phyloP scores from a whole-genome alignment of 192 early-diverging fungal species.

The Linnemannia exigua region DNA sequence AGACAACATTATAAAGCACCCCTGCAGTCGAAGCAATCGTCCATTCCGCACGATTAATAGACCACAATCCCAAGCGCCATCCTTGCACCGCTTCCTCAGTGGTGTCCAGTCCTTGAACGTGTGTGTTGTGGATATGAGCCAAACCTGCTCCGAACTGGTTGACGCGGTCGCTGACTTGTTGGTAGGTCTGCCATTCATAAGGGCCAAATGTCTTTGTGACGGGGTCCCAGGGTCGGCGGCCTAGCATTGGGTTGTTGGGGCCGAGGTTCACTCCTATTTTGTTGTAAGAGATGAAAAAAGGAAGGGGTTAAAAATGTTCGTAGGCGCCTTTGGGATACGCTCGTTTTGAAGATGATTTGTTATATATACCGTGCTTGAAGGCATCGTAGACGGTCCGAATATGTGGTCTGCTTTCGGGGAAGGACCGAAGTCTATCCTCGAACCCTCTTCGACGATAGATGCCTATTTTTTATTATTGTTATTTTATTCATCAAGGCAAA shows the following conservation, averaged over 20 bases:
- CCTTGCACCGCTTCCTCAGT: neutral
- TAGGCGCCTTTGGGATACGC: neutral
- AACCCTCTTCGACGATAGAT: constrained; percentile 4
- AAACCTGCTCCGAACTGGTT: constrained; percentile 77
- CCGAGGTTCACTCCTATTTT: constrained; percentile 66
- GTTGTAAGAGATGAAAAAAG: neutral
- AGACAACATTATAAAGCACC: constrained; percentile 68
- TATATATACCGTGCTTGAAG: constrained; percentile 36
- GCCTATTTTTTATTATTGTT: no score
- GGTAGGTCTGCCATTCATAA: constrained; percentile 79
- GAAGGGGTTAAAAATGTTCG: neutral
- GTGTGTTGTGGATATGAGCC: constrained; percentile 51
- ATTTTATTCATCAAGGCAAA: neutral
- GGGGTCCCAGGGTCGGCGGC: constrained; percentile 66
- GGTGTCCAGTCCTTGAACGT: neutral
- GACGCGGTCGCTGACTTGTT: constrained; percentile 65
- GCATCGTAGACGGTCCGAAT: constrained; percentile 49
- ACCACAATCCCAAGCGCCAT: constrained; percentile 75
- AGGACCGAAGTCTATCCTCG: constrained; percentile 8
- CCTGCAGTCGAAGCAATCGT: constrained; percentile 72
- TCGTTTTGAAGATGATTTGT: neutral
- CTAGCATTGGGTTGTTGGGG: constrained; percentile 64
- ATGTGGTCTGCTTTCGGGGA: constrained; percentile 16
- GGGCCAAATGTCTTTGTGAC: constrained; percentile 66
- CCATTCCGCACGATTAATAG: constrained; percentile 83